Percentiles rank a stretch among this genome's conserved stretches.
Conservation (phyloP, 2,329 filamentous ascomycete genomes). For the Harringtonia lauricola region DNA sequence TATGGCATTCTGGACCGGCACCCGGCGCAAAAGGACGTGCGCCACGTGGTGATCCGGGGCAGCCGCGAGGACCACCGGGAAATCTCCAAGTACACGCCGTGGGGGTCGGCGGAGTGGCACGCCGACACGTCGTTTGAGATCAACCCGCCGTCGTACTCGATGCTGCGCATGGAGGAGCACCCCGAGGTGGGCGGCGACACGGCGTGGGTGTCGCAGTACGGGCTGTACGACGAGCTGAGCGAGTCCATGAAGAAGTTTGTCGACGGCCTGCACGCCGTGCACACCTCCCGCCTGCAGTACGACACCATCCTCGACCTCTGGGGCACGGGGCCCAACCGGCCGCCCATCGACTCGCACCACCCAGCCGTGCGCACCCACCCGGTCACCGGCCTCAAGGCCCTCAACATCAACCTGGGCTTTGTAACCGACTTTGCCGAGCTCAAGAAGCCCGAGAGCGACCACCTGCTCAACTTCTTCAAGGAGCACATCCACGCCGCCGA, state of each 20-base stretch:
- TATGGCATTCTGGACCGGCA: conserved; percentile 37
- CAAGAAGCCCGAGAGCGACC: conserved; percentile 35
- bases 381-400: conserved; percentile 31
- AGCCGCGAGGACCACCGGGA: conserved; percentile 33
- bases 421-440: conserved; percentile 37
- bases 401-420: conserved; percentile 35
- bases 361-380: conserved; percentile 37
- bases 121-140: conserved; percentile 39
- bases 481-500: conserved; percentile 37
- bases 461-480: conserved; percentile 32
- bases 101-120: conserved; percentile 34
- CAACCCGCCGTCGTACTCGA: conserved; percentile 37
- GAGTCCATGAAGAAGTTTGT: conserved; percentile 28
- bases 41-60: conserved; percentile 31
- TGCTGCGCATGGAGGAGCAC: conserved; percentile 39
- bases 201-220: conserved; percentile 34
- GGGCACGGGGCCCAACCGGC: conserved; percentile 27
- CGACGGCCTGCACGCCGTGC: conserved; percentile 31
- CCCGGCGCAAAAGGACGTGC: conserved; percentile 30
- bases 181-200: conserved; percentile 35
- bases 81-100: conserved; percentile 33
- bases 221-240: conserved; percentile 32
- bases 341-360: conserved; percentile 35
- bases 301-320: conserved; percentile 35
- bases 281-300: conserved; percentile 33